phyloP scores from a whole-genome alignment of 306 rosid species.

The Ceratonia siliqua region DNA sequence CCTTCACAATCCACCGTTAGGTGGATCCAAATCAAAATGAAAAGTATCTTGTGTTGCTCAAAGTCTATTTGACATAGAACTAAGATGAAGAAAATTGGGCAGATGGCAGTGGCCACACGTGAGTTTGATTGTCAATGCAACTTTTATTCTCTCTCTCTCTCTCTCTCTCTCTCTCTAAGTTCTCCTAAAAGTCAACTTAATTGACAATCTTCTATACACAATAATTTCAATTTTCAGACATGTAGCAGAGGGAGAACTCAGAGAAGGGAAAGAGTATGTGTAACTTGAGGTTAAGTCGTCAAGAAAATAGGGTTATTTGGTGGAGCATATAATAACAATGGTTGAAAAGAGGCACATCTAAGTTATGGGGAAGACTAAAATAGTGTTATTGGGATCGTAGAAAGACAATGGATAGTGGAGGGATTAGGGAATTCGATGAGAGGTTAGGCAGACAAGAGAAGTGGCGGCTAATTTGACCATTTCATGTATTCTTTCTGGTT shows the following conservation, averaged over 20 bases:
- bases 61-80: constrained; percentile 1
- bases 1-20: constrained; percentile 17
- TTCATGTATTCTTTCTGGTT: constrained; percentile 32
- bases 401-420: constrained; percentile 16
- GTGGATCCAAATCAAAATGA: constrained; percentile 25
- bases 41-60: neutral
- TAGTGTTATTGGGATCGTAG: constrained; percentile 33
- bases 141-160: neutral
- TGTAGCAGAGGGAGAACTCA: constrained; percentile 28
- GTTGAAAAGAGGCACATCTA: constrained; percentile 26
- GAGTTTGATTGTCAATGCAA: constrained; percentile 45
- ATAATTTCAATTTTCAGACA: constrained; percentile 35
- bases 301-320: constrained; percentile 20
- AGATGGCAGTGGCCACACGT: constrained; percentile 46
- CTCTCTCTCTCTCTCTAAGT: neutral
- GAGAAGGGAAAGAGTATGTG: constrained; percentile 12
- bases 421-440: constrained; percentile 30
- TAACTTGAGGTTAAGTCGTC: constrained; percentile 18
- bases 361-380: constrained; percentile 20
- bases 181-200: constrained; percentile 43
- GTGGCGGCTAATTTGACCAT: constrained; percentile 38
- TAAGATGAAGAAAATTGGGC: constrained; percentile 24
- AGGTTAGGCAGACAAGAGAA: constrained; percentile 35
- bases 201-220: constrained; percentile 38
- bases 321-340: constrained; percentile 14